phyloP scores from a whole-genome alignment of 148 eudicot species.

The Spergularia marina region DNA sequence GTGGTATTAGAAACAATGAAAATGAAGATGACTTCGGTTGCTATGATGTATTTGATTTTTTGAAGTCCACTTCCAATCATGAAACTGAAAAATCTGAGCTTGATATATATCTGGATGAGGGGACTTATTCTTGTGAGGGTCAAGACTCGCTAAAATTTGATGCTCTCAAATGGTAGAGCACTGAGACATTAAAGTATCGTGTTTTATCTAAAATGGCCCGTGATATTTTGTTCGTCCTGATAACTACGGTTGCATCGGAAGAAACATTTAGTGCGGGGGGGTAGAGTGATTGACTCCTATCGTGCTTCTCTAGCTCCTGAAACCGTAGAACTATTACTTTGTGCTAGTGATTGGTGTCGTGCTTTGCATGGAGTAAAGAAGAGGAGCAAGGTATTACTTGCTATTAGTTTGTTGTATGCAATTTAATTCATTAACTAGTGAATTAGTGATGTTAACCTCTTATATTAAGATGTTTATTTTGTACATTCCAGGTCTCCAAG shows the following conservation, averaged over 20 bases:
- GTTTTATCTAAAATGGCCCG: slow-evolving; percentile 6
- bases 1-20: neutral
- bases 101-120: slow-evolving; percentile 12
- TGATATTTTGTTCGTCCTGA: neutral
- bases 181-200: slow-evolving; percentile 7
- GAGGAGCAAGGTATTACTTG: too few relatives aligned
- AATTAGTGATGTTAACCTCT: too few relatives aligned
- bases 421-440: too few relatives aligned
- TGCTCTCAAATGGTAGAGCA: too few relatives aligned
- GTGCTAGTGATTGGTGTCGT: neutral
- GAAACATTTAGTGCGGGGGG: neutral
- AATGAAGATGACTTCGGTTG: neutral
- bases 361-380: too few relatives aligned
- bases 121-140: neutral
- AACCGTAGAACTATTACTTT: neutral
- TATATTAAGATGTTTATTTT: too few relatives aligned
- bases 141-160: neutral
- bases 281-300: neutral
- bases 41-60: neutral
- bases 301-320: too few relatives aligned
- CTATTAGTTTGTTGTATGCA: too few relatives aligned
- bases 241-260: neutral
- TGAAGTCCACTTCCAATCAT: neutral
- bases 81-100: neutral
- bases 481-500: too few relatives aligned